Base-by-base conservation (phyloP, 345 rosid genomes). In the Corchorus olitorius region DNA sequence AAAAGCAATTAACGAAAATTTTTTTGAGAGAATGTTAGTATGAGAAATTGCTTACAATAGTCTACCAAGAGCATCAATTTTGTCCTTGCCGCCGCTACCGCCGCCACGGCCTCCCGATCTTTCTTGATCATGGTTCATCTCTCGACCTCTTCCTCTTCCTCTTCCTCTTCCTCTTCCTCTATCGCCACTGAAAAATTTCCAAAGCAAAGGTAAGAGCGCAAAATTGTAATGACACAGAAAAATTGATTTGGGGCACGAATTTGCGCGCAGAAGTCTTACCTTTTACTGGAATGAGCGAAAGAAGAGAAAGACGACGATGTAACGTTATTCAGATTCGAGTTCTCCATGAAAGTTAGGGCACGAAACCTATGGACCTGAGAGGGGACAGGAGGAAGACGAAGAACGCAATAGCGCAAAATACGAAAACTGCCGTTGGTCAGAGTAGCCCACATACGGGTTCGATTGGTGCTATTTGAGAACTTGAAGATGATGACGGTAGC, bases 41-140 rank as follows among this genome's bases (percentile, higher is more conserved):
- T 55, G 45, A 22, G 60, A 74, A 17, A 39, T 39, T 56, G 67
- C 93, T 93, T 83, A 92, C 99, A 96, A 65, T 14, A 96, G 91
- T 82, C 98, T 83, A 70, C 99, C 99, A 83, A 93, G 97, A 8
- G 97, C 90, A 82, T 90, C 91, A 46, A 93, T 86, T 77, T 76
- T 92, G 79, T 90, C 97, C 73, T 82, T 87, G 58, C 90, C 75
- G 64, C 82, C 81, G 6, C 84, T 68, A 0, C 84, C 87, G 5
- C 88, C 85, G 50, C 89, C 84, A 16, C 83, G 81, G 5, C 91
- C 91, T 37, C 83, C 85, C 12, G 88, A 77, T 81, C 86, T 77
- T 58, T 83, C 85, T 49, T 84, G 77, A 71, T 84, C 88, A 49
- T 59, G 73, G 17, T 64, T 82, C 82, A 79, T 81, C 55, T 79